Percentiles rank a stretch among this genome's conserved stretches.
Conservation (phyloP, 495 filamentous ascomycete species). For the Xylaria intraflava region DNA sequence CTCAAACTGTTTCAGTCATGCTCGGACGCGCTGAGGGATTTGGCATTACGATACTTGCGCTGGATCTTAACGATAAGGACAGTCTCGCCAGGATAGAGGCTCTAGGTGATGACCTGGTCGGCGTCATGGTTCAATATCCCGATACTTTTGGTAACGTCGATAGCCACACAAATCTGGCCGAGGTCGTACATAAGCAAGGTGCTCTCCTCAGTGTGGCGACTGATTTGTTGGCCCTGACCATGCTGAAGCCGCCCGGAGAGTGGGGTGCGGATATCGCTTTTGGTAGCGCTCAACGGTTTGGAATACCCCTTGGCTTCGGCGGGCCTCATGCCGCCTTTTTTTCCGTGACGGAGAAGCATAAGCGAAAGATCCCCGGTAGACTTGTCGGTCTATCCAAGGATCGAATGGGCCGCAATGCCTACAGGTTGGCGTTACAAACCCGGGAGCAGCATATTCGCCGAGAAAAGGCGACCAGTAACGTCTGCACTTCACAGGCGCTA, state of each 20-base stretch:
- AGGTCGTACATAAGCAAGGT: slow-evolving; percentile 70
- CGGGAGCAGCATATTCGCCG: slow-evolving; percentile 95
- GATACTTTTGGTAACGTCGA: slow-evolving; percentile 79
- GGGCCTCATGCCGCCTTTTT: slow-evolving; percentile 98
- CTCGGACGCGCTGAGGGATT: slow-evolving; percentile 88
- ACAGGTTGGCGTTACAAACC: slow-evolving; percentile 85
- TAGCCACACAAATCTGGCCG: slow-evolving; percentile 66
- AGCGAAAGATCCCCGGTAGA: slow-evolving; percentile 93
- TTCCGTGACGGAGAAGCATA: slow-evolving; percentile 84
- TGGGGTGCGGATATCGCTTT: slow-evolving; percentile 97
- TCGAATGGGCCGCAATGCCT: slow-evolving; percentile 74
- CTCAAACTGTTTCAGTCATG: slow-evolving; percentile 84
- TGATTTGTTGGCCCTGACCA: slow-evolving; percentile 82
- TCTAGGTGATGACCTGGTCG: slow-evolving; percentile 77
- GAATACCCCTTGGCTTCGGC: slow-evolving; percentile 90
- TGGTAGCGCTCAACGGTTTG: slow-evolving; percentile 89
- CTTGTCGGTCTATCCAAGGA: slow-evolving; percentile 93
- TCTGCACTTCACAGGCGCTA: slow-evolving; percentile 93
- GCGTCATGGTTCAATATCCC: slow-evolving; percentile 91
- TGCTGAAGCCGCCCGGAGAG: slow-evolving; percentile 87
- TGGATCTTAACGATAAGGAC: slow-evolving; percentile 58
- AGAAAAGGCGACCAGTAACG: slow-evolving; percentile 98
- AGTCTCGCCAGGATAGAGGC: slow-evolving; percentile 58
- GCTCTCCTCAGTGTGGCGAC: slow-evolving; percentile 86
- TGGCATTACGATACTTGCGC: slow-evolving; percentile 69